Evolutionary conservation across 1,284 basidiomycete genomes (phyloP).

Genomic region (Austroboletus novae-zelandiae): DNA sequence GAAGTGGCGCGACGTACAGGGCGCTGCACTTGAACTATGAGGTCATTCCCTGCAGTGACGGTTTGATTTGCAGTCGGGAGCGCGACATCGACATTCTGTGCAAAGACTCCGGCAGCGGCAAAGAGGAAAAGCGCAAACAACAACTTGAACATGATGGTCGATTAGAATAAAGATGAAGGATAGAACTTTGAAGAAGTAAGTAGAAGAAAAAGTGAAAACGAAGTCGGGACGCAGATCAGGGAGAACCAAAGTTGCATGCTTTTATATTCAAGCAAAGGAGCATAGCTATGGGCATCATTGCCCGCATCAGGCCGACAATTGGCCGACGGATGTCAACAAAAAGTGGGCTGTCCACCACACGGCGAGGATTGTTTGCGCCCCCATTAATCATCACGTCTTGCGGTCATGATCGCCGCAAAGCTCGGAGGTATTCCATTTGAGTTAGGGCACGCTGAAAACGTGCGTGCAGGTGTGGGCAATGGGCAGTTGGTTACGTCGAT

Average conservation of each 20-base stretch:
- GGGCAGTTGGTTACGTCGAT: neutral
- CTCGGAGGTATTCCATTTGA: neutral
- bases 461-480: neutral
- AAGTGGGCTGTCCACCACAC: neutral
- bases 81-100: constrained; percentile 17
- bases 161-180: neutral
- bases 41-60: constrained; percentile 9
- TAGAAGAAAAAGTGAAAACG: neutral
- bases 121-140: constrained; percentile 13
- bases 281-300: constrained; percentile 2
- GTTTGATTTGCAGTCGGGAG: constrained; percentile 12
- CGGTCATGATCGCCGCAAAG: constrained; percentile 4
- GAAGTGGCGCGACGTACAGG: constrained; percentile 19
- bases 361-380: neutral
- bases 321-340: neutral
- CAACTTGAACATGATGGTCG: constrained; percentile 10
- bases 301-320: constrained; percentile 1
- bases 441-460: neutral
- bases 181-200: neutral
- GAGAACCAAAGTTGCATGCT: neutral
- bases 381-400: neutral
- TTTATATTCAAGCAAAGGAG: constrained; percentile 9
- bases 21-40: constrained; percentile 25
- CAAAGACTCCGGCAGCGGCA: constrained; percentile 12
- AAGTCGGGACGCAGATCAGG: neutral